Evolutionary conservation across 768 basidiomycete species (phyloP).

Genomic region (Mrakia gelida): DNA sequence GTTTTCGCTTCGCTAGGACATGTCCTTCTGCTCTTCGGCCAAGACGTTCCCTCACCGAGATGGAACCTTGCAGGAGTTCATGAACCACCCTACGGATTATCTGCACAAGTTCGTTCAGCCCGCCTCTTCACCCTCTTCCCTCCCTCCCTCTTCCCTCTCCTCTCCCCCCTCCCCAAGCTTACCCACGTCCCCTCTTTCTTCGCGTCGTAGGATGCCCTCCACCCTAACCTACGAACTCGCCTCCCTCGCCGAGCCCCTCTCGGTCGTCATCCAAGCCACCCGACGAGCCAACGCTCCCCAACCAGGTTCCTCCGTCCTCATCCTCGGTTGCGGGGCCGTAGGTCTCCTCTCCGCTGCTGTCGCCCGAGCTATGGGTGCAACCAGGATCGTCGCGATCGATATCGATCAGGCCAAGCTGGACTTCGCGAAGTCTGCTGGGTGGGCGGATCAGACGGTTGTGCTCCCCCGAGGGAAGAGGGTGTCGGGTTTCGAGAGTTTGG

Average conservation of each 20-base stretch:
- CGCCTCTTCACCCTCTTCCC: neutral
- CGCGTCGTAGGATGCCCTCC: slow-evolving; percentile 55
- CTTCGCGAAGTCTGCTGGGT: slow-evolving; percentile 70
- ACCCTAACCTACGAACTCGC: slow-evolving; percentile 71
- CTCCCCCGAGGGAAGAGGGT: slow-evolving; percentile 54
- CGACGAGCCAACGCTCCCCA: slow-evolving; percentile 50
- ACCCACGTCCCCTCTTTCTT: slow-evolving; percentile 19
- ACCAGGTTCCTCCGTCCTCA: slow-evolving; percentile 68
- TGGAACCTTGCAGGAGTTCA: slow-evolving; percentile 77
- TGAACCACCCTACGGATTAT: slow-evolving; percentile 83
- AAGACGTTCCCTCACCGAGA: slow-evolving; percentile 90
- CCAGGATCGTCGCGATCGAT: slow-evolving; percentile 54
- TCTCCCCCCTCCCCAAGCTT: slow-evolving; percentile 20
- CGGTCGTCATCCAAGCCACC: slow-evolving; percentile 69
- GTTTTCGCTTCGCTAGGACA: neutral
- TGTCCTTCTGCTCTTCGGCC: slow-evolving; percentile 86
- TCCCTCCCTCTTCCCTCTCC: neutral
- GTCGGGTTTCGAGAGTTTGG: slow-evolving; percentile 61
- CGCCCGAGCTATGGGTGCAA: slow-evolving; percentile 54
- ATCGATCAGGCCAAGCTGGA: slow-evolving; percentile 77
- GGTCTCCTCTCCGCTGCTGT: slow-evolving; percentile 66
- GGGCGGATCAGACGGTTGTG: slow-evolving; percentile 68
- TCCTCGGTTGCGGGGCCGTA: slow-evolving; percentile 90
- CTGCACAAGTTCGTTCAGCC: slow-evolving; percentile 65
- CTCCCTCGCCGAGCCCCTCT: slow-evolving; percentile 88